Base-by-base conservation (phyloP, 2,329 filamentous ascomycete genomes). In the Grosmannia serpens region DNA sequence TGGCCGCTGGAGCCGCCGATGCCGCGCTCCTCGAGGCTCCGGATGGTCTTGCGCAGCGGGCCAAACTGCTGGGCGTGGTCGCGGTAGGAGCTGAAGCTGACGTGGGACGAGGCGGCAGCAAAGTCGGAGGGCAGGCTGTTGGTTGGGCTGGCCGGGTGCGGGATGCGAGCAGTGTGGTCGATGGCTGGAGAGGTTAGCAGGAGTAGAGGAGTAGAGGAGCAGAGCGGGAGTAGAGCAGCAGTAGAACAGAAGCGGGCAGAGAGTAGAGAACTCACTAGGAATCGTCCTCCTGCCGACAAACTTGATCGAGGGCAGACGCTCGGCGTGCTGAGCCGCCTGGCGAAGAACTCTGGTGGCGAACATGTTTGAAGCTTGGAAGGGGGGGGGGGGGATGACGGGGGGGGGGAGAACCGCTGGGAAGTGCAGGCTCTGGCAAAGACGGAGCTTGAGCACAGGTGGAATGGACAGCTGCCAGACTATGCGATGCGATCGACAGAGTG, bases 51-150 rank as follows among this genome's bases (percentile, higher is more conserved):
- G 71, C 80, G 79, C 60, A 91, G 80, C 20, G 88, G 88, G 38
- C 88, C 88, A 69, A 90, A 87, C 73, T 89, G 87, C 73, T 88
- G 86, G 60, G 85, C 87, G 70, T 86, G 84, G 73, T 88, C 82
- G 69, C 88, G 86, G 79, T 91, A 91, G 67, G 80, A 79, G 70
- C 85, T 87, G 76, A 91, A 91, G 61, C 80, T 83, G 64, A 79
- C 72, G 74, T 82, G 78, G 38, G 74, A 73, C 63, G 76, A 72
- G 55, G 66, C 67, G 65, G 65, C 68, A 62, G 70, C 67, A 66
- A 80, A 82, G 67, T 70, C 71, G 58, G 74, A 66, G 49, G 87
- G 88, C 27, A 91, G 84, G 38, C 77, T 73, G 67, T 82, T 75
- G 41, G 77, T 79, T 51, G 87, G 86, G 31, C 86, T 85, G 61